phyloP scores from a whole-genome alignment of 2,329 filamentous ascomycete genomes.

The Thermoascus crustaceus region DNA sequence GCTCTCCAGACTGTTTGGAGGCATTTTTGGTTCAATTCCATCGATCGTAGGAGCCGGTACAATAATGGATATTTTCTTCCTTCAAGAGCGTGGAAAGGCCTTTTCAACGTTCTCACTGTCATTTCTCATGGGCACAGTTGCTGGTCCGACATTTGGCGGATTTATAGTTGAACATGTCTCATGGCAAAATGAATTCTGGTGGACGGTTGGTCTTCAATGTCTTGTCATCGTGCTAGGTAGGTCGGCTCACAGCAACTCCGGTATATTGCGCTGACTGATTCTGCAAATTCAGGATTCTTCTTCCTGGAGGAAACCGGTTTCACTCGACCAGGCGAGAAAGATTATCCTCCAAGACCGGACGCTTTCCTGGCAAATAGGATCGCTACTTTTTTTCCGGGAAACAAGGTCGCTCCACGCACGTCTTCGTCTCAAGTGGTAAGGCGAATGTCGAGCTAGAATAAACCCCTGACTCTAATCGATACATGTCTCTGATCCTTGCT shows the following conservation, averaged over 20 bases:
- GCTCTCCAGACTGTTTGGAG: conserved; percentile 12
- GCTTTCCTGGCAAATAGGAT: no score
- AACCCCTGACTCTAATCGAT: neutral
- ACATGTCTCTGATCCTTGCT: neutral
- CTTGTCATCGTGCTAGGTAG: conserved; percentile 6
- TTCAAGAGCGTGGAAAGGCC: conserved; percentile 17
- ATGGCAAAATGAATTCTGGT: conserved; percentile 13
- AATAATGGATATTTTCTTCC: conserved; percentile 16
- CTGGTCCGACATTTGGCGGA: conserved; percentile 9
- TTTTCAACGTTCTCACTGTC: conserved; percentile 11
- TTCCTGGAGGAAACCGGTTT: no score
- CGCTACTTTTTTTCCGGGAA: no score
- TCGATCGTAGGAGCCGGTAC: conserved; percentile 9
- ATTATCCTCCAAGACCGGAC: no score
- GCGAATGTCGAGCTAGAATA: no score
- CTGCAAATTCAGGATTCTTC: no score
- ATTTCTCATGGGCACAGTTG: conserved; percentile 8
- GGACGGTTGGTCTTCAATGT: conserved; percentile 9
- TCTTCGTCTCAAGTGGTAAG: conserved; percentile 1
- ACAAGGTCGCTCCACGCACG: no score
- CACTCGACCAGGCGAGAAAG: no score
- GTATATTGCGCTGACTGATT: no score
- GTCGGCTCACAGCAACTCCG: no score
- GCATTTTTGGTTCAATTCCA: conserved; percentile 8
- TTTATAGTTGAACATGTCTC: conserved; percentile 9